Percentiles rank a stretch among this genome's conserved stretches.
Conservation (phyloP, 2,329 filamentous ascomycete genomes). For the Epichloe baconii region DNA sequence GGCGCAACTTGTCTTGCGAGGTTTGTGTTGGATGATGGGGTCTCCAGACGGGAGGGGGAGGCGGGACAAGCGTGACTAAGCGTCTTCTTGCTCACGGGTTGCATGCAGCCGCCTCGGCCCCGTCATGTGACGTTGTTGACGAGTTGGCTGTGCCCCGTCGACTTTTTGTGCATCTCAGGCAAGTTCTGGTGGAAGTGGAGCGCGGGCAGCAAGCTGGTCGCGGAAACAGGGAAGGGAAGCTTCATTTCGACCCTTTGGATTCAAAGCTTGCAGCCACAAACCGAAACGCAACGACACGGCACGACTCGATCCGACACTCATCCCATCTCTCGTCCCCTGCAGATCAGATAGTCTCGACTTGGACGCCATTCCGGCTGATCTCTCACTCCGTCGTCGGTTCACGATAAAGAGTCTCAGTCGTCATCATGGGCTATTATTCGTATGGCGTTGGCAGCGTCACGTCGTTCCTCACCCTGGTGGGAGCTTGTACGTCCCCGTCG, state of each 20-base stretch:
- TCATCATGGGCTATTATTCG: conserved; percentile 54
- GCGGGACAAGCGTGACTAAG: not conserved
- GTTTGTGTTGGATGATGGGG: conserved; percentile 1
- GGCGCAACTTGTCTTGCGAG: not conserved
- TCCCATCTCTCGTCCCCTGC: not conserved
- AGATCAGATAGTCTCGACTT: not conserved
- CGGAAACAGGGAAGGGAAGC: not conserved
- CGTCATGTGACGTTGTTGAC: conserved; percentile 27
- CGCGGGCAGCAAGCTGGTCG: not conserved
- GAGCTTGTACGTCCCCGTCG: conserved; percentile 51
- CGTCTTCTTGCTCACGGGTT: not conserved
- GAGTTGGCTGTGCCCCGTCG: not conserved
- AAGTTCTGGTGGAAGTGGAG: no score
- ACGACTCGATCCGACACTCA: not conserved
- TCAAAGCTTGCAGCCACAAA: not conserved
- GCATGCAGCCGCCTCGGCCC: not conserved
- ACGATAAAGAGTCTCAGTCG: conserved; percentile 4
- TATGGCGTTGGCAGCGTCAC: conserved; percentile 59
- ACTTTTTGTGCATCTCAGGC: not conserved
- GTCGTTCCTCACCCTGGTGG: conserved; percentile 58
- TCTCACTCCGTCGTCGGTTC: not conserved
- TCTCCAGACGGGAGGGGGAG: not conserved
- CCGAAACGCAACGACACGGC: not conserved
- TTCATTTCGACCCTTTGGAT: not conserved
- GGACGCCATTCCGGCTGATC: not conserved